Evolutionary conservation across 2,329 filamentous ascomycete species (phyloP), one percentile per base, ranked within the genome.

Genomic region (Ceratocystis destructans): DNA sequence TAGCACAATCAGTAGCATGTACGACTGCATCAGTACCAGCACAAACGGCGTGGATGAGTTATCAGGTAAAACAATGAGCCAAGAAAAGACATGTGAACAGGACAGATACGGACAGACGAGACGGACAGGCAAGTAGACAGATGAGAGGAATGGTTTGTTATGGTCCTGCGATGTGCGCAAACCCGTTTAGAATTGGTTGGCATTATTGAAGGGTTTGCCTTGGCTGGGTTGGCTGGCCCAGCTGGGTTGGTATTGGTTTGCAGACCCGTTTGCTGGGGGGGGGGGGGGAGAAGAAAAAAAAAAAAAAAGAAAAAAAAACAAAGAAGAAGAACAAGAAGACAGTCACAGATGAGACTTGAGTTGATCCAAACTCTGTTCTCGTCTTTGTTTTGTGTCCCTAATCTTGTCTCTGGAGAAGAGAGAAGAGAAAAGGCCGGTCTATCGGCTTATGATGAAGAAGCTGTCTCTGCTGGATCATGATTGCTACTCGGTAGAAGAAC

Each of bases 401-500:
- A 28, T 15, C 17, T 7, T 59, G 55, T 59, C 55, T 59, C 28
- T 59, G 55, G 22, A n/a, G 48, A 41, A 12, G 48, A 22, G 48
- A 53, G 28, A 59, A 37, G 55, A 59, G 55, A 28, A 33, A 31
- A 28, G 55, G 25, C 55, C 28, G 55, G 55, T 31, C 55, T n/a
- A 59, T 59, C 28, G 55, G 55, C 17, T 31, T n/a, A 59, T 59
- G 55, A 17, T 59, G 55, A 59, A 59, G 55, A 59, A 59, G 55
- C 33, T 59, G 55, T 59, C 55, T 59, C 55, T 59, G 31, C 31
- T n/a, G 55, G 55, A 31, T 33, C 55, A 59, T 59, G 28, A 59
- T 59, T 59, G 55, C 55, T 59, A 59, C 55, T 59, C 28, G 25
- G 55, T 59, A 59, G 55, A 59, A 59, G 55, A 59, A 59, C 28